phyloP scores from a whole-genome alignment of 2,329 filamentous ascomycete genomes.

The Arthroderma sp. region DNA sequence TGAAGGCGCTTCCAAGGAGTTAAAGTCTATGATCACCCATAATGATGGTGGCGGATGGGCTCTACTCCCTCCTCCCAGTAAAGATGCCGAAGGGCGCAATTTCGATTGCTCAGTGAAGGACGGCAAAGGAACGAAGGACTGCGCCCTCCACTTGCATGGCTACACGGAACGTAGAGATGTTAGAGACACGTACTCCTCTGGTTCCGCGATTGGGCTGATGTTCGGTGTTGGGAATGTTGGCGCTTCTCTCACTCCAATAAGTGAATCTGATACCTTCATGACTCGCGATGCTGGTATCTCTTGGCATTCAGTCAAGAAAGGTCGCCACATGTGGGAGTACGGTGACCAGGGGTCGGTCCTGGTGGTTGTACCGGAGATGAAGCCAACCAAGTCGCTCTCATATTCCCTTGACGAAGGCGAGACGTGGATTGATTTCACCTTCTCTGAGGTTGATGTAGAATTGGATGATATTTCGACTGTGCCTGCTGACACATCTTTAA shows the following conservation, averaged over 20 bases:
- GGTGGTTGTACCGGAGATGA: slow-evolving; percentile 64
- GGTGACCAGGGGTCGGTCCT: slow-evolving; percentile 91
- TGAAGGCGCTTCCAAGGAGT: slow-evolving; percentile 56
- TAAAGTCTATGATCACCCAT: slow-evolving; percentile 87
- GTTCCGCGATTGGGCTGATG: slow-evolving; percentile 78
- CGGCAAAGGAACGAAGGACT: slow-evolving; percentile 47
- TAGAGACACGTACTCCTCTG: slow-evolving; percentile 74
- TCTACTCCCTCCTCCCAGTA: slow-evolving; percentile 56
- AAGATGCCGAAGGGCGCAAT: slow-evolving; percentile 56
- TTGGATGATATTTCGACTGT: slow-evolving; percentile 77
- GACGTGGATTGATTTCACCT: slow-evolving; percentile 64
- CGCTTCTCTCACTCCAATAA: slow-evolving; percentile 48
- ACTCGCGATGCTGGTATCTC: slow-evolving; percentile 79
- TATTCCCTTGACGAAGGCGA: slow-evolving; percentile 73
- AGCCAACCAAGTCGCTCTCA: slow-evolving; percentile 52
- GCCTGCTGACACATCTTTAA: slow-evolving; percentile 74
- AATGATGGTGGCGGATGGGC: slow-evolving; percentile 89
- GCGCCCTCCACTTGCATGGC: slow-evolving; percentile 82
- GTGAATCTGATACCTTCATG: slow-evolving; percentile 79
- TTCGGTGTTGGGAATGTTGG: slow-evolving; percentile 89
- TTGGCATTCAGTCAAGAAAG: slow-evolving; percentile 78
- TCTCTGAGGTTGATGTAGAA: slow-evolving; percentile 55
- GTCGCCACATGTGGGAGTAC: slow-evolving; percentile 83
- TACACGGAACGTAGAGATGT: slow-evolving; percentile 83
- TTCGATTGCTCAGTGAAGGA: slow-evolving; percentile 53